Base-by-base conservation (phyloP, 1,139 yeast species). In the Pneumocystis carinii region DNA sequence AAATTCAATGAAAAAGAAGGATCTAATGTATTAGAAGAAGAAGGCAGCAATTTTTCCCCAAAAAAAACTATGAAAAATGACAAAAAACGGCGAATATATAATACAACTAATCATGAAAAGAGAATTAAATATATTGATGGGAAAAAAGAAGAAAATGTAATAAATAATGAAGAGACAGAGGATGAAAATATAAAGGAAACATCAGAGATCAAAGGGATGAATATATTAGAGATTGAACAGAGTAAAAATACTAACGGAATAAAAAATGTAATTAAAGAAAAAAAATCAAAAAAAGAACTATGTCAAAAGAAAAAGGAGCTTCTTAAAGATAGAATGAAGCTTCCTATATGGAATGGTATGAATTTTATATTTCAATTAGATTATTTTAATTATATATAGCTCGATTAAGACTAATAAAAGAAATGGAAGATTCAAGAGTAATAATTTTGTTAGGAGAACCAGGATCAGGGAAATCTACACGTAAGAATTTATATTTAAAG, bases 381-480 rank as follows among this genome's bases (percentile, higher is more conserved):
- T 39, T 5, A 27, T 37, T 60, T 14, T 12, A 24, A 5, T 48
- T 12, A 24, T 29, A 37, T 72, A 84, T 81, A 67, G 90, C 89
- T 67, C 82, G 83, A 69, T 83, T 81, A 60, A 81, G 82, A 64
- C 81, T 92, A 35, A 71, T 86, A 66, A 76, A 80, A 15, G 82
- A 83, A 67, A 73, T 92, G 2, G 66, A 73, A 12, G 68, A 75
- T 12, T 81, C 85, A 69, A 84, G 81, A 66, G 95, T 89, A 3
- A 83, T 90, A 0, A 83, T 92, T 3, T 78, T 92, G 14, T 86
- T 92, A 71, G 98, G 98, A 74, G 98, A 92, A 72, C 92, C 98
- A 0, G 98, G 98, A 59, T 87, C 96, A 0, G 98, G 98, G 69
- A 92, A 92, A 73, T 90, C 97, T 0, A 92, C 98, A 0, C 98